Percentiles rank a stretch among this genome's conserved stretches.
These are phyloP conservation scores for Oryza officinalis DNA, from an alignment of 176 grass and related monocot species.

Conservation along the genomic window DNA sequence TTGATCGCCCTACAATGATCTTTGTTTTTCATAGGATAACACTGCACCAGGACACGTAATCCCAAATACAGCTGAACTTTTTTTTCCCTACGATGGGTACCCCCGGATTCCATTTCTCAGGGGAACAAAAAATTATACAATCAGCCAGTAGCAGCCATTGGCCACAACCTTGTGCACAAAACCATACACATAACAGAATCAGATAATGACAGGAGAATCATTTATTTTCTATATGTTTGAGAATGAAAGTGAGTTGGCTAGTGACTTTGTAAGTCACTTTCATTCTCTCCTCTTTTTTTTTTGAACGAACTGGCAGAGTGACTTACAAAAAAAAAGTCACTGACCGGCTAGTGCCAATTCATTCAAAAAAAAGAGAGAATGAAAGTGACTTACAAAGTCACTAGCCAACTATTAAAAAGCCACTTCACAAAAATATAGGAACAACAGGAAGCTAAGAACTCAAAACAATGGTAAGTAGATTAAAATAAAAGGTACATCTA, in stretches of 20 bases:
- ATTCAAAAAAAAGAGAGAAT: background rate
- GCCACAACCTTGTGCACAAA: background rate
- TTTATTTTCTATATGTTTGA: constrained; percentile 8
- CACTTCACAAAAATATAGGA: constrained; percentile 15
- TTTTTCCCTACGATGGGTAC: background rate
- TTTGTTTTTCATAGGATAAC: background rate
- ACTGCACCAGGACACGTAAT: background rate
- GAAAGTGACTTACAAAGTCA: constrained; percentile 19
- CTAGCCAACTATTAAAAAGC: background rate
- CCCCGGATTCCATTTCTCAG: background rate
- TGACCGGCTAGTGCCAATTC: too few species aligned
- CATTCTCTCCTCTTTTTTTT: too few species aligned
- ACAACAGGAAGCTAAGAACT: background rate
- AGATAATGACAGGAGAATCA: constrained; percentile 28
- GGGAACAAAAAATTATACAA: background rate
- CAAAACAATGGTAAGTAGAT: background rate
- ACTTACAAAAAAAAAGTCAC: too few species aligned
- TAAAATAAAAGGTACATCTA: background rate
- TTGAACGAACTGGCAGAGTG: too few species aligned
- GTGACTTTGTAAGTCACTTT: too few species aligned
- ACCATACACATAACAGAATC: background rate
- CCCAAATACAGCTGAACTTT: background rate
- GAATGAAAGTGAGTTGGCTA: background rate
- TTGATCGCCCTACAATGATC: background rate
- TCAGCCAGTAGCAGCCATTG: background rate